These are phyloP conservation scores for Glaciozyma martinii DNA, from an alignment of 768 basidiomycete species.

Conservation along the genomic window DNA sequence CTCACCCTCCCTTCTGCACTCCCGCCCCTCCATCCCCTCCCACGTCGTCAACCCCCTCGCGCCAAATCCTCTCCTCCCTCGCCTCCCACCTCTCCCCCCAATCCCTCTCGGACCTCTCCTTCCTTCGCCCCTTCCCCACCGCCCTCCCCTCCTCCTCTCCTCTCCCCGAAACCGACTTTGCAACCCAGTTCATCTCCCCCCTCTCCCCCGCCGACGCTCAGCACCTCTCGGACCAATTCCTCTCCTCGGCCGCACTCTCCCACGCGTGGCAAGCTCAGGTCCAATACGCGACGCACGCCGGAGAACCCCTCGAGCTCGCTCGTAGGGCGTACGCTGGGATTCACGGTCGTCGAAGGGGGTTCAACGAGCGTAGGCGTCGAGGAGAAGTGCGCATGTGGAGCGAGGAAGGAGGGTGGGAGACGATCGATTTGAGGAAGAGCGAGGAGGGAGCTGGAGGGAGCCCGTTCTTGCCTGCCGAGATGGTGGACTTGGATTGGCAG, in stretches of 20 bases:
- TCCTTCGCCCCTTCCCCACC: slow-evolving; percentile 16
- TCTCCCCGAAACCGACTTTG: slow-evolving; percentile 12
- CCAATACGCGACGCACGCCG: slow-evolving; percentile 2
- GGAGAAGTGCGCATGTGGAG: slow-evolving; percentile 23
- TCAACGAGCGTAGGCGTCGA: neutral
- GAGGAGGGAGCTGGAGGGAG: neutral
- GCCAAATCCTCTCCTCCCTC: neutral
- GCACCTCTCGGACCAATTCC: slow-evolving; percentile 22
- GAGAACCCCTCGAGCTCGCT: slow-evolving; percentile 19
- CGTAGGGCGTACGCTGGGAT: slow-evolving; percentile 5
- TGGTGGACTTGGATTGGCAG: slow-evolving; percentile 19
- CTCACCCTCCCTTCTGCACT: slow-evolving; percentile 13
- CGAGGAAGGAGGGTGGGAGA: slow-evolving; percentile 16
- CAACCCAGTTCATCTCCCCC: slow-evolving; percentile 16
- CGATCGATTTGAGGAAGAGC: slow-evolving; percentile 5
- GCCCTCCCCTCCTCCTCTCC: neutral
- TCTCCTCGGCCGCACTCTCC: slow-evolving; percentile 15
- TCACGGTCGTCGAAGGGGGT: neutral
- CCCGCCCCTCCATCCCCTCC: neutral
- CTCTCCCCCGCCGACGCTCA: slow-evolving; percentile 21
- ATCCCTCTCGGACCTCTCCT: slow-evolving; percentile 11
- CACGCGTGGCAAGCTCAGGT: slow-evolving; percentile 12
- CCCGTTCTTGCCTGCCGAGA: slow-evolving; percentile 27
- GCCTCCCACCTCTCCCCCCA: neutral
- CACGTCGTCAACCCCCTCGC: neutral